phyloP scores from a whole-genome alignment of 352 stramenopile species.

The Globisporangium parvum region DNA sequence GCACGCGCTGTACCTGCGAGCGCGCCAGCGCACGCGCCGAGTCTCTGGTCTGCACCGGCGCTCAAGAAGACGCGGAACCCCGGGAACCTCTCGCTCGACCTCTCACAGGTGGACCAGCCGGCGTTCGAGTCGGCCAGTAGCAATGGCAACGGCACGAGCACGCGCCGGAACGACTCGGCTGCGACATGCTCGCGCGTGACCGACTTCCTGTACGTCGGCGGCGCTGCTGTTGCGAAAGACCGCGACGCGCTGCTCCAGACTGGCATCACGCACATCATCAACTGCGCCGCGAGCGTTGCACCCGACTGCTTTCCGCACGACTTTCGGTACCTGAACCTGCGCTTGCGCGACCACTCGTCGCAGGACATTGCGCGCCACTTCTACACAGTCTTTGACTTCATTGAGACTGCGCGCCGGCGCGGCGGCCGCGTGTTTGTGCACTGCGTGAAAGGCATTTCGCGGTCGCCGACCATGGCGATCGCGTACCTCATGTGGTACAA shows the following conservation, averaged over 20 bases:
- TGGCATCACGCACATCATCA: conserved; percentile 89
- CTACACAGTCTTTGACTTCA: conserved; percentile 87
- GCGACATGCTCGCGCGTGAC: conserved; percentile 75
- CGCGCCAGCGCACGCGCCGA: conserved; percentile 32
- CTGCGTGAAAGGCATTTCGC: conserved; percentile 85
- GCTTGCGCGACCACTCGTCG: conserved; percentile 84
- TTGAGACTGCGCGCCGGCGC: conserved; percentile 60
- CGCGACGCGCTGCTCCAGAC: conserved; percentile 51
- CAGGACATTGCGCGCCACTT: conserved; percentile 84
- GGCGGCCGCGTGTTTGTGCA: conserved; percentile 82
- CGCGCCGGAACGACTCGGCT: conserved; percentile 49
- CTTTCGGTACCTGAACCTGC: conserved; percentile 83
- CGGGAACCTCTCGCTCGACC: conserved; percentile 74
- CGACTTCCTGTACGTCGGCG: conserved; percentile 86
- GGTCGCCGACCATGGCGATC: conserved; percentile 84
- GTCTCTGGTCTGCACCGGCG: conserved; percentile 19
- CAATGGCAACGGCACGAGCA: conserved; percentile 5
- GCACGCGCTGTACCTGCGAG: conserved; percentile 2
- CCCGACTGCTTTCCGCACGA: conserved; percentile 70
- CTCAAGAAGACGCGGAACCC: conserved; percentile 61
- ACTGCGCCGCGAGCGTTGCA: conserved; percentile 75
- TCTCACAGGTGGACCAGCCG: conserved; percentile 63
- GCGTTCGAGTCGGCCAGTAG: conserved; percentile 18
- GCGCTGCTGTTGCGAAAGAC: conserved; percentile 74
- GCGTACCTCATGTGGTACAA: conserved; percentile 89